Evolutionary conservation across 352 stramenopile genomes (phyloP), one percentile per base, ranked within the genome.

Genomic region (Globisporangium spiculum): DNA sequence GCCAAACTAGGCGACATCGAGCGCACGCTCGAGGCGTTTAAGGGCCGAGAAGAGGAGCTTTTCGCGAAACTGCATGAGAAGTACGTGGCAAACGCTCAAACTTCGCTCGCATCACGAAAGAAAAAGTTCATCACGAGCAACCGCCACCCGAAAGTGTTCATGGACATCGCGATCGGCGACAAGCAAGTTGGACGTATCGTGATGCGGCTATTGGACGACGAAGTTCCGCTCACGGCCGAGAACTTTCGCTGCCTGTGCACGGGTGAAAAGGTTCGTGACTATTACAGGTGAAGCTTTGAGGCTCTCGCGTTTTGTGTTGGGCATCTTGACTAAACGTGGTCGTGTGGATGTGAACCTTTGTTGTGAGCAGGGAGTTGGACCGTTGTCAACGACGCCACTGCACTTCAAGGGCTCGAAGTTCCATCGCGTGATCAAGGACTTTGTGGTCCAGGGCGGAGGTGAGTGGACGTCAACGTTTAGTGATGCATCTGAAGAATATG

Each of bases 171-270:
- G 20, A 91, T 99, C 54, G 86, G 85, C 32, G 87, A 80, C 14
- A 76, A 81, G 38, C 77, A 84, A 16, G 80, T 89, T 1, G 97
- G 97, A 30, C 79, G 96, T 30, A 93, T 99, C 64, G 95, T 98
- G 70, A 92, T 99, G 80, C 93, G 98, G 69, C 80, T 99, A 26
- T 97, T 98, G 22, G 93, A 92, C 61, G 90, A 98, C 76, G 76
- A 89, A 60, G 94, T 91, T 34, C 97, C 97, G 20, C 96, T 97
- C 66, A 97, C 97, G 55, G 96, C 93, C 18, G 95, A 99, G 70
- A 99, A 99, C 74, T 99, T 99, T 74, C 85, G 84, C 16, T 91
- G 78, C 34, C 68, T 92, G 32, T 93, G 84, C 66, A 93, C 84
- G 18, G 84, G 84, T 9, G 84, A 93, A 69, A 93, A 93, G 78